These are phyloP conservation scores for Rubus idaeus DNA, from an alignment of 306 rosid genomes.

Conservation along the genomic window DNA sequence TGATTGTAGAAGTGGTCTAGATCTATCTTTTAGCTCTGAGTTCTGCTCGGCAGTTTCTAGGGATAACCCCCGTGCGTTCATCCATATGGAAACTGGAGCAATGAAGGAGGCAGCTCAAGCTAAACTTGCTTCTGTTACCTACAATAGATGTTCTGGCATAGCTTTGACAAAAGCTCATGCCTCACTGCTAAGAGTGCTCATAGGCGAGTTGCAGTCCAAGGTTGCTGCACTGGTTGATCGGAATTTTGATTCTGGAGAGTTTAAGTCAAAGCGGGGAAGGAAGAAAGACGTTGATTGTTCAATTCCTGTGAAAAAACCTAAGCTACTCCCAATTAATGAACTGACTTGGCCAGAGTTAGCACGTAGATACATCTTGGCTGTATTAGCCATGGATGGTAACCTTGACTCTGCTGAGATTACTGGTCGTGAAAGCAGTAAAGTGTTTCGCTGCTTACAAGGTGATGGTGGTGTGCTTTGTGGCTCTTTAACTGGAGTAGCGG, in stretches of 20 bases:
- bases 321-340: conserved; percentile 91
- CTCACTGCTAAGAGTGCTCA: conserved; percentile 76
- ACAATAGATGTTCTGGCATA: conserved; percentile 73
- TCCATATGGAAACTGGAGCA: conserved; percentile 78
- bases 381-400: conserved; percentile 90
- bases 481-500: conserved; percentile 93
- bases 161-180: conserved; percentile 84
- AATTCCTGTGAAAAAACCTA: conserved; percentile 55
- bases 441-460: conserved; percentile 93
- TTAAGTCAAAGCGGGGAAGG: conserved; percentile 82
- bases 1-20: conserved; percentile 38
- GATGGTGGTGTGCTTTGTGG: conserved; percentile 99
- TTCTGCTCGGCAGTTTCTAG: conserved; percentile 39
- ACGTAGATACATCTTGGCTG: conserved; percentile 77
- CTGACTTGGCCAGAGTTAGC: conserved; percentile 99
- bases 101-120: conserved; percentile 77
- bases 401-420: conserved; percentile 83
- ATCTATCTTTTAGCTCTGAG: conserved; percentile 37
- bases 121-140: conserved; percentile 66
- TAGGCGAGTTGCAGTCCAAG: conserved; percentile 80
- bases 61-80: conserved; percentile 62
- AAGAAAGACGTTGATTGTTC: conserved; percentile 79
- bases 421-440: conserved; percentile 91
- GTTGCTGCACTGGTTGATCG: conserved; percentile 96
- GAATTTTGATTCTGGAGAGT: conserved; percentile 90